Conservation (phyloP, 2,329 filamentous ascomycete species). For the Phialophora verrucosa region DNA sequence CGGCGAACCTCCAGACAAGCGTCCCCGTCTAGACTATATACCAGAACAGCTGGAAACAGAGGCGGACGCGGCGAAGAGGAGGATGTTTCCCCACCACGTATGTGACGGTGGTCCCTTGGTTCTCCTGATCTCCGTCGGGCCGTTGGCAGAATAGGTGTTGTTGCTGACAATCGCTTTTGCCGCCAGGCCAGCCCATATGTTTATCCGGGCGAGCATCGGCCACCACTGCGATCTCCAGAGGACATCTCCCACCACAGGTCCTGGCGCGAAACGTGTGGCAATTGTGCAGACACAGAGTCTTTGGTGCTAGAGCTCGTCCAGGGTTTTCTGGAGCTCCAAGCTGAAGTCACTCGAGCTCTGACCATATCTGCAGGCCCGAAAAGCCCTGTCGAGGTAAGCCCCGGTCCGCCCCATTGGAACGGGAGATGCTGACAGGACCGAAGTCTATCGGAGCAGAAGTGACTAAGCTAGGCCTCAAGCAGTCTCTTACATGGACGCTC, state of each 20-base stretch:
- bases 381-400: conserved; percentile 29
- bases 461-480: conserved; percentile 36
- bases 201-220: conserved; percentile 22
- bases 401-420: conserved; percentile 12
- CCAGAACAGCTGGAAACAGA: conserved; percentile 19
- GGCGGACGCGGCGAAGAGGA: conserved; percentile 17
- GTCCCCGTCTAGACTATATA: conserved; percentile 27
- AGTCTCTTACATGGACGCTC: conserved; percentile 35
- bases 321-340: conserved; percentile 34
- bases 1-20: conserved; percentile 31
- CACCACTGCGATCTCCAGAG: conserved; percentile 16
- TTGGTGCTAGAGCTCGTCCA: conserved; percentile 33
- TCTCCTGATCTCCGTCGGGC: background rate
- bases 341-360: conserved; percentile 33
- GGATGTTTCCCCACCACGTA: conserved; percentile 22
- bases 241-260: conserved; percentile 11
- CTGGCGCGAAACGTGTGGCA: conserved; percentile 28
- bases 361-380: conserved; percentile 20
- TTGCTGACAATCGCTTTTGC: conserved; percentile 19
- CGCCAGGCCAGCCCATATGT: conserved; percentile 21
- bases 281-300: conserved; percentile 33
- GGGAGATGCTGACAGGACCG: conserved; percentile 28
- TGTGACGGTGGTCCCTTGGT: conserved; percentile 16
- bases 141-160: conserved; percentile 11
- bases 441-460: conserved; percentile 28